Evolutionary conservation across 495 filamentous ascomycete genomes (phyloP).

Genomic region (Neohortaea acidophila): DNA sequence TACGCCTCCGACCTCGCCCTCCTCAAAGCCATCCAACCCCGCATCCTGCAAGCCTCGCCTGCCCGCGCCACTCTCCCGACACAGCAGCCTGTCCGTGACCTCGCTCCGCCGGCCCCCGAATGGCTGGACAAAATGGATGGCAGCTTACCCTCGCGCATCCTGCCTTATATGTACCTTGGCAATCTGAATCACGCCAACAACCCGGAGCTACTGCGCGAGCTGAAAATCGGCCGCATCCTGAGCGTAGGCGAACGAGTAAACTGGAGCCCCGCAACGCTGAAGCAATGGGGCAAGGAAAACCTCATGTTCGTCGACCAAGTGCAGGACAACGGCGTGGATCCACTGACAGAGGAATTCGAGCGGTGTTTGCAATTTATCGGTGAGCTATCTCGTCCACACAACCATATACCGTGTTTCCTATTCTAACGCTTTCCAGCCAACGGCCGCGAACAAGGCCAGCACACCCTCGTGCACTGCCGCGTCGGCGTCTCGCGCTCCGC

Average conservation of each 20-base stretch:
- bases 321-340: slow-evolving; percentile 93
- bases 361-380: slow-evolving; percentile 84
- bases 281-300: slow-evolving; percentile 58
- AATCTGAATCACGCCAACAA: slow-evolving; percentile 91
- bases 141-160: slow-evolving; percentile 70
- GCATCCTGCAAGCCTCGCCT: slow-evolving; percentile 44
- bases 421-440: slow-evolving; percentile 37
- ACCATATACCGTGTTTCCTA: slow-evolving; percentile 2
- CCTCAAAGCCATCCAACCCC: slow-evolving; percentile 55
- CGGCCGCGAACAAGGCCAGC: slow-evolving; percentile 55
- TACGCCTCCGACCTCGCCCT: slow-evolving; percentile 80
- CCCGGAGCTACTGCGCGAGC: slow-evolving; percentile 55
- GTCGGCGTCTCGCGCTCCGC: slow-evolving; percentile 90
- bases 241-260: slow-evolving; percentile 84
- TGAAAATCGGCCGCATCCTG: slow-evolving; percentile 77
- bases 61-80: slow-evolving; percentile 7
- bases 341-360: slow-evolving; percentile 73
- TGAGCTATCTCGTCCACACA: too few relatives aligned
- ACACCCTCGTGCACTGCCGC: slow-evolving; percentile 92
- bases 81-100: too few relatives aligned
- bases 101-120: slow-evolving; percentile 38
- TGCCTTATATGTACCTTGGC: slow-evolving; percentile 92
- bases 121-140: slow-evolving; percentile 83
- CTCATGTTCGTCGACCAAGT: slow-evolving; percentile 66
- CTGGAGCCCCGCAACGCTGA: slow-evolving; percentile 52